Evolutionary conservation across 305 asterid species (phyloP).

Genomic region (Fraxinus dipetala): DNA sequence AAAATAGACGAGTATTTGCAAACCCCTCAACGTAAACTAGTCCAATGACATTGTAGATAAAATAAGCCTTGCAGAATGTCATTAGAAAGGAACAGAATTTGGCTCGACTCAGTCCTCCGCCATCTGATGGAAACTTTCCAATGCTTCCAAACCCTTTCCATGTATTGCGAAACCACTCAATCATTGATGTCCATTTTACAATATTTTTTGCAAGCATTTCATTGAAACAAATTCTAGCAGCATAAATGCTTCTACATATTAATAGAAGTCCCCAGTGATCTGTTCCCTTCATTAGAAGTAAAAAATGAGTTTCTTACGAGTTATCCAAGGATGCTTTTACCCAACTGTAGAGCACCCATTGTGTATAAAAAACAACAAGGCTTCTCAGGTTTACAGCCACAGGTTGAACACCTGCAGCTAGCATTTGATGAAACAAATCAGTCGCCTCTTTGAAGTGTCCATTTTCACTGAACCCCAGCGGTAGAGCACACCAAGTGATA

Average conservation of each 20-base stretch:
- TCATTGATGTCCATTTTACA: conserved; percentile 44
- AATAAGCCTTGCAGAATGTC: neutral
- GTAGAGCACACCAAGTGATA: conserved; percentile 28
- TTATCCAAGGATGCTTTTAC: conserved; percentile 40
- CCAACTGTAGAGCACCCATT: conserved; percentile 30
- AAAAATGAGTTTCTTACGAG: conserved; percentile 18
- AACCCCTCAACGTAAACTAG: neutral
- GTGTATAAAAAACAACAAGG: conserved; percentile 26
- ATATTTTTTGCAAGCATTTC: conserved; percentile 34
- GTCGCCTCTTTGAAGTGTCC: conserved; percentile 26
- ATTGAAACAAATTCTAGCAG: conserved; percentile 35
- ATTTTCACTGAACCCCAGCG: conserved; percentile 25
- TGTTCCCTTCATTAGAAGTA: conserved; percentile 1
- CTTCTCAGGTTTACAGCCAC: conserved; percentile 26
- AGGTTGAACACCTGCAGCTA: conserved; percentile 26
- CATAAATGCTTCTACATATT: conserved; percentile 44
- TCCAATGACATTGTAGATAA: neutral
- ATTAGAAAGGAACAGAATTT: conserved; percentile 35
- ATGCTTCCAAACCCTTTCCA: conserved; percentile 39
- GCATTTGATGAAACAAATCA: conserved; percentile 28
- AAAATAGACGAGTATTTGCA: neutral
- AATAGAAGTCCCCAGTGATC: conserved; percentile 38
- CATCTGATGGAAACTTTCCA: conserved; percentile 33
- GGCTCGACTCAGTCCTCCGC: conserved; percentile 35
- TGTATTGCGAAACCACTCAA: conserved; percentile 43